Conservation (phyloP, 768 basidiomycete genomes). For the Gloeostereum incarnatum region DNA sequence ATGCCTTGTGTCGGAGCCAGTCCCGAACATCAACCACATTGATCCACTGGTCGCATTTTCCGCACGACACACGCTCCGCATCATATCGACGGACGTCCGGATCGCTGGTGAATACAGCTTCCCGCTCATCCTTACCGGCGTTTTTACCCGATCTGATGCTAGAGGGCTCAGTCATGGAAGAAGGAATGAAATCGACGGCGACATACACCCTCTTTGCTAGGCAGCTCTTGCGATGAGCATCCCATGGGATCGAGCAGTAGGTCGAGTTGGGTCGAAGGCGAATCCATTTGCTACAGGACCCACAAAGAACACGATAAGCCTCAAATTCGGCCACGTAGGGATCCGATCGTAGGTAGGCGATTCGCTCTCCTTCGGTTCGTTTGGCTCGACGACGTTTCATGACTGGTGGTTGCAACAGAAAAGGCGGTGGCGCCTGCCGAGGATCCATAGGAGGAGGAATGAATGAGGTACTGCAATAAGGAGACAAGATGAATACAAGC, state of each 20-base stretch:
- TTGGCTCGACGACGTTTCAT: conserved; percentile 72
- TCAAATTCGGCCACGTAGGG: conserved; percentile 75
- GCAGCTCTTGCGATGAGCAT: conserved; percentile 78
- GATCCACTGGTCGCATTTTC: conserved; percentile 65
- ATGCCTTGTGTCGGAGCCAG: too few species aligned
- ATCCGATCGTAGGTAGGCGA: conserved; percentile 59
- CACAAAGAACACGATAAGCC: conserved; percentile 72
- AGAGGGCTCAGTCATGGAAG: background rate
- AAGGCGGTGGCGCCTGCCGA: too few species aligned
- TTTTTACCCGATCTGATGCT: conserved; percentile 27
- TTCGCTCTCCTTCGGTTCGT: conserved; percentile 71
- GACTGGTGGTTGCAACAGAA: too few species aligned
- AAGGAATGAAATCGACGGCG: background rate
- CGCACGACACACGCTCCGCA: conserved; percentile 61
- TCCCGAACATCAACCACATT: too few species aligned
- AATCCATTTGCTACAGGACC: conserved; percentile 80
- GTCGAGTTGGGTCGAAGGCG: conserved; percentile 80
- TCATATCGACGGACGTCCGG: conserved; percentile 71
- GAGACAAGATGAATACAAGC: too few species aligned
- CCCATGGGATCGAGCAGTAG: conserved; percentile 85
- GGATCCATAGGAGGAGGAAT: too few species aligned
- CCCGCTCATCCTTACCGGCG: conserved; percentile 62
- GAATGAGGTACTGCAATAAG: too few species aligned
- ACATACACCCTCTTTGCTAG: conserved; percentile 69
- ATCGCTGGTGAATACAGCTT: conserved; percentile 43